A percentile compares a stretch with the other conserved stretches of the same genome.
Conservation (phyloP, 1,284 basidiomycete species). For the Rhodotorula sp. region DNA sequence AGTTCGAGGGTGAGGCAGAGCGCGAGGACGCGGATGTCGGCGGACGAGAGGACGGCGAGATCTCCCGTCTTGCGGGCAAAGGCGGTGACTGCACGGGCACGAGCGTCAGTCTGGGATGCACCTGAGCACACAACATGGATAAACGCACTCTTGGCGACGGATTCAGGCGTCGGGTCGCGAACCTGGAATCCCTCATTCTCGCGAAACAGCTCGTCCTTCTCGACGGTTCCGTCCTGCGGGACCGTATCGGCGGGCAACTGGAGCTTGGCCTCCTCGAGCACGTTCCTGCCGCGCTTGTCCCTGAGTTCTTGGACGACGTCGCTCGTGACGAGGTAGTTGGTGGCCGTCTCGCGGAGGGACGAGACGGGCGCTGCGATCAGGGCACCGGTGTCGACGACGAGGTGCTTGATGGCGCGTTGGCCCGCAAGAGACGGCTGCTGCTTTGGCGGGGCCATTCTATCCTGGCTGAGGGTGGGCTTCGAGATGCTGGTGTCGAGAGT, state of each 20-base stretch:
- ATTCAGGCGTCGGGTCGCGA: slow-evolving; percentile 66
- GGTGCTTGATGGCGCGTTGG: slow-evolving; percentile 57
- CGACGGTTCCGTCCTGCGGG: not conserved
- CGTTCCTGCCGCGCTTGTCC: slow-evolving; percentile 78
- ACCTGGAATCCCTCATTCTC: slow-evolving; percentile 53
- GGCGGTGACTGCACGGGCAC: slow-evolving; percentile 61
- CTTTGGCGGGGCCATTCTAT: not conserved
- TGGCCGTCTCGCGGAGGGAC: slow-evolving; percentile 77
- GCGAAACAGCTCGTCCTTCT: slow-evolving; percentile 17
- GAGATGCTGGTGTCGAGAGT: too few species aligned
- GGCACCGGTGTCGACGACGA: slow-evolving; percentile 89
- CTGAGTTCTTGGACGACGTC: slow-evolving; percentile 84
- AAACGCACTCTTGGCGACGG: slow-evolving; percentile 73
- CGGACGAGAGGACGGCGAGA: slow-evolving; percentile 83
- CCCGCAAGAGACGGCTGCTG: slow-evolving; percentile 2
- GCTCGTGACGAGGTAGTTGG: slow-evolving; percentile 78
- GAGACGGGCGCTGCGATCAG: slow-evolving; percentile 64
- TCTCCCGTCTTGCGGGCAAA: slow-evolving; percentile 97
- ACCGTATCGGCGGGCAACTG: slow-evolving; percentile 48
- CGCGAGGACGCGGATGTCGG: slow-evolving; percentile 89
- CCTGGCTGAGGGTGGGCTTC: too few species aligned
- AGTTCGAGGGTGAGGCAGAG: slow-evolving; percentile 60
- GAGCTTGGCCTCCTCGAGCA: slow-evolving; percentile 69
- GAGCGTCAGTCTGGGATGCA: slow-evolving; percentile 1
- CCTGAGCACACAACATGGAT: too few species aligned